Evolutionary conservation across 2,329 filamentous ascomycete species (phyloP), one percentile per base, ranked within the genome.

Genomic region (Aspergillus sp.): DNA sequence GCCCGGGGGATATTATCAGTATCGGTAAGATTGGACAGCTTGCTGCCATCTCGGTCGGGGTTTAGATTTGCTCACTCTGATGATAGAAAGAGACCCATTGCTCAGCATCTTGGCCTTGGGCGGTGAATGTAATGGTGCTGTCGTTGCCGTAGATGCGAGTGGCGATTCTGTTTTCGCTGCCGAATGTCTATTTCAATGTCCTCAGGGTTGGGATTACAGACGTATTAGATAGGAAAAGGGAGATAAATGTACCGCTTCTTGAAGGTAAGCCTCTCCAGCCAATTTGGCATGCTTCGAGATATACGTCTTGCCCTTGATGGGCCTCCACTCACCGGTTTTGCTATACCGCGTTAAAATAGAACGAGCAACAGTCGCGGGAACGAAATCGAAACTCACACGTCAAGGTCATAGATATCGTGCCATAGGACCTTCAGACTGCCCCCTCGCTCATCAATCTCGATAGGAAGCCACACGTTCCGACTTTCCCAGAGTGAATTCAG

Each of bases 61-160:
- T n/a, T n/a, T n/a, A n/a, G n/a, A n/a, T n/a, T n/a, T n/a, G 7
- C 60, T 5, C 52, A 68, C 66, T 84, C 59, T 85, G 81, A 61
- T 84, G 83, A 66, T 84, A 81, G 66, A 85, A 84, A 0, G 81
- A 82, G 1, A 85, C 77, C 81, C 81, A 85, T 65, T 84, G 82
- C 22, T 24, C 1, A 78, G 77, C 56, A 78, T 77, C 3, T 81
- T 81, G 1, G 73, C 82, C 82, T 63, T 80, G 69, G 41, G 84
- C 75, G 4, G 72, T 71, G 64, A 85, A 83, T 0, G 78, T 82
- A 11, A 82, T 77, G 1, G 78, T 84, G 67, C 80, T 83, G 57
- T 81, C 78, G 56, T 84, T 85, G 11, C 81, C 81, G 55, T 79
- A 77, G 55, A 84, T 84, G 3, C 80, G 80, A 0, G 81, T 83